Percentiles rank a stretch among this genome's conserved stretches.
phyloP scores from a whole-genome alignment of 192 early-diverging fungal species.

The Chytriomyces sp. region DNA sequence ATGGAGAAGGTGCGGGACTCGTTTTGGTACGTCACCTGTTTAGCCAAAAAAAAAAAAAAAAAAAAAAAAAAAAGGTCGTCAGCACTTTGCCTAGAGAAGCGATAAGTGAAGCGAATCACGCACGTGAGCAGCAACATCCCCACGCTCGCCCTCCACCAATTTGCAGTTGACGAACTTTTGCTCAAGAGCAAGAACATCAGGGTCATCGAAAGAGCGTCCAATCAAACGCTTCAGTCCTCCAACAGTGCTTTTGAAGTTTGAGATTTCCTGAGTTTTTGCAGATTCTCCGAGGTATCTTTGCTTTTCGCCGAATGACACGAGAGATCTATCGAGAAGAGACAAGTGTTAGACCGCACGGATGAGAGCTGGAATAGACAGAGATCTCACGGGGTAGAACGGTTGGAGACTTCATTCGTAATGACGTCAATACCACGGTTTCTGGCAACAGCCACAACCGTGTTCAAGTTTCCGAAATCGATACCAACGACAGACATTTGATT shows the following conservation, averaged over 20 bases:
- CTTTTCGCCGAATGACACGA: conserved; percentile 94
- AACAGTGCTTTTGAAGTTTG: conserved; percentile 97
- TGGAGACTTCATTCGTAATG: conserved; percentile 94
- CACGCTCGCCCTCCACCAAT: conserved; percentile 78
- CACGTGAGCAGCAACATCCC: conserved; percentile 77
- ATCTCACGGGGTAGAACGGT: conserved; percentile 91
- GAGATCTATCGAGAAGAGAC: conserved; percentile 58
- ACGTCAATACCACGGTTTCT: conserved; percentile 98
- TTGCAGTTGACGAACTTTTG: conserved; percentile 81
- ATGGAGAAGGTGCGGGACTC: conserved; percentile 80
- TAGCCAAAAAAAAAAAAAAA: conserved; percentile 9
- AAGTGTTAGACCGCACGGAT: background rate
- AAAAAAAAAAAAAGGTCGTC: no score
- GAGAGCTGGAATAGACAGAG: background rate
- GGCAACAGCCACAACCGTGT: conserved; percentile 95
- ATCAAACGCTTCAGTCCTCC: conserved; percentile 86
- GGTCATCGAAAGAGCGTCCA: conserved; percentile 84
- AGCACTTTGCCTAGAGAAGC: background rate
- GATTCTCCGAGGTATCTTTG: conserved; percentile 94
- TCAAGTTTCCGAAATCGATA: conserved; percentile 96
- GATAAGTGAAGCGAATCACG: background rate
- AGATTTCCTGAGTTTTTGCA: conserved; percentile 90
- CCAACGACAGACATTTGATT: conserved; percentile 75
- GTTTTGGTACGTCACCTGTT: conserved; percentile 78
- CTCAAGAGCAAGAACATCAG: conserved; percentile 83